These are phyloP conservation scores for Nakazawaea anatomiae DNA, from an alignment of 805 yeast genomes.

Conservation along the genomic window DNA sequence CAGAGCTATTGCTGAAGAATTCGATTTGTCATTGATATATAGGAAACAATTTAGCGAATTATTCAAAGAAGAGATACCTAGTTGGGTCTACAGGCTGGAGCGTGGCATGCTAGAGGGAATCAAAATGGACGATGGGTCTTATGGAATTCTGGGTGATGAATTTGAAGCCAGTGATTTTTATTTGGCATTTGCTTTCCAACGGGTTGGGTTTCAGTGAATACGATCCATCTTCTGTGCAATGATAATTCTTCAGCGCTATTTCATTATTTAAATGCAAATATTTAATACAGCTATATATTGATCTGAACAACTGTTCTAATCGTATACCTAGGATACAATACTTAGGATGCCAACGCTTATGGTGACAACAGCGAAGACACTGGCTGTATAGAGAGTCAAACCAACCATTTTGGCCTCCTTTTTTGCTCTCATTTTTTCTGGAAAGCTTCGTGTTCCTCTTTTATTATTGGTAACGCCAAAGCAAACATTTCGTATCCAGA, in stretches of 20 bases:
- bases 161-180: conserved; percentile 85
- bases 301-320: too few species aligned
- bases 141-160: conserved; percentile 86
- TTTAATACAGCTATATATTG: too few species aligned
- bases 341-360: too few species aligned
- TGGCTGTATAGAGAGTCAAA: too few species aligned
- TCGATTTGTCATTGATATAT: conserved; percentile 64
- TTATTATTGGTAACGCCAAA: too few species aligned
- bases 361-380: too few species aligned
- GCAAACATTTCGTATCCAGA: too few species aligned
- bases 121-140: conserved; percentile 69
- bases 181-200: conserved; percentile 77
- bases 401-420: too few species aligned
- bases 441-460: too few species aligned
- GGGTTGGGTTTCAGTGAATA: conserved; percentile 26
- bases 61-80: conserved; percentile 74
- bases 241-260: not conserved
- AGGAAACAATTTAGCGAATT: conserved; percentile 77
- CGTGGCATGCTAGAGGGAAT: conserved; percentile 65
- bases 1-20: conserved; percentile 78
- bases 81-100: conserved; percentile 50
- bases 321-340: too few species aligned
- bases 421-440: too few species aligned
- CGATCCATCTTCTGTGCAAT: not conserved
- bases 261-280: not conserved